Conservation (phyloP, 805 yeast genomes). For the Candida cerambycidarum region DNA sequence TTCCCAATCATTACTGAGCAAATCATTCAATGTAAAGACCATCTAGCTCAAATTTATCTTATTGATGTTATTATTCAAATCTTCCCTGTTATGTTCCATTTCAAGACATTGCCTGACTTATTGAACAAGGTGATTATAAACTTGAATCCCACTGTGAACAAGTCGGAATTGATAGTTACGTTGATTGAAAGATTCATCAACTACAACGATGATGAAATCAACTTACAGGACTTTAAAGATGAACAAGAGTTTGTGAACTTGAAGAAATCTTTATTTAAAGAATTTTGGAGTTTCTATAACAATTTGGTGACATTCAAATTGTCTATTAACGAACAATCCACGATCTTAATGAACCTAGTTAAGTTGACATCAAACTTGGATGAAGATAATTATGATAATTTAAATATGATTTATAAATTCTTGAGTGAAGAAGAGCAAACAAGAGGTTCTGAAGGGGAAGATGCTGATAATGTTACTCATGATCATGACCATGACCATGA, state of each 20-base stretch:
- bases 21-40: slow-evolving; percentile 87
- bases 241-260: slow-evolving; percentile 6
- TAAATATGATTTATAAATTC: slow-evolving; percentile 61
- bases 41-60: slow-evolving; percentile 87
- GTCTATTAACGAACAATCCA: slow-evolving; percentile 63
- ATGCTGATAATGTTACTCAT: slow-evolving; percentile 8
- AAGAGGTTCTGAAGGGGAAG: slow-evolving; percentile 1
- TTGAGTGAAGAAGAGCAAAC: slow-evolving; percentile 30
- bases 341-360: slow-evolving; percentile 64
- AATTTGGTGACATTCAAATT: slow-evolving; percentile 56
- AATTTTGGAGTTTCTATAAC: slow-evolving; percentile 65
- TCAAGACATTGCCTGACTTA: slow-evolving; percentile 66
- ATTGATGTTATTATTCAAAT: slow-evolving; percentile 91
- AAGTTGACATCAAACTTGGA: slow-evolving; percentile 66
- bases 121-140: slow-evolving; percentile 60
- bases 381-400: slow-evolving; percentile 56
- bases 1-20: slow-evolving; percentile 85
- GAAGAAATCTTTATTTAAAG: slow-evolving; percentile 45
- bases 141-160: slow-evolving; percentile 68
- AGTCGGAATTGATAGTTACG: slow-evolving; percentile 64
- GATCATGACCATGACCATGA: neutral
- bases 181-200: slow-evolving; percentile 70
- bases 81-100: slow-evolving; percentile 90
- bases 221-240: slow-evolving; percentile 3
- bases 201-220: slow-evolving; percentile 28